Evolutionary conservation across 2,329 filamentous ascomycete genomes (phyloP).

Genomic region (Colletotrichum sp.): DNA sequence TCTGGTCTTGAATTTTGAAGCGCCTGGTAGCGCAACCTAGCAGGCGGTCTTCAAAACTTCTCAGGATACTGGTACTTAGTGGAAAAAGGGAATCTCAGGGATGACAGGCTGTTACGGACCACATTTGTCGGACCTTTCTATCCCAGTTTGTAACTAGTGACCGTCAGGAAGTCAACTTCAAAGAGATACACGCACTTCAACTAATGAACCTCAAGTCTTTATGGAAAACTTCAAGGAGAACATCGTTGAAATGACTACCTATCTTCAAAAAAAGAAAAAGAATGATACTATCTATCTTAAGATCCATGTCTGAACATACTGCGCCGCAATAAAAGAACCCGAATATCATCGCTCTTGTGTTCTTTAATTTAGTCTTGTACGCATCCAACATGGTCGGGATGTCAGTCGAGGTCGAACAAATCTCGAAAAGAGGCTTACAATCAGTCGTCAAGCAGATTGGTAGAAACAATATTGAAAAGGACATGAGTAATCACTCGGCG

Average conservation of each 20-base stretch:
- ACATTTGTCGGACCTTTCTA: neutral
- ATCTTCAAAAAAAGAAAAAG: neutral
- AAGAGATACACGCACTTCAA: neutral
- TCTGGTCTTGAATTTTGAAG: neutral
- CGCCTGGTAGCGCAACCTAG: neutral
- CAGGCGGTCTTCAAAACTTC: neutral
- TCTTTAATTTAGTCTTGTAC: neutral
- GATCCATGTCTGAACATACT: neutral
- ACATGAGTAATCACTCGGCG: neutral
- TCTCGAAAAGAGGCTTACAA: neutral
- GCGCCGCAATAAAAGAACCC: neutral
- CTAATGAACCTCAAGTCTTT: neutral
- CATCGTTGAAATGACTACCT: neutral
- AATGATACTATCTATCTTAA: neutral
- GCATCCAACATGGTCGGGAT: neutral
- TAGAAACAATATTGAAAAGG: neutral
- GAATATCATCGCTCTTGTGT: neutral
- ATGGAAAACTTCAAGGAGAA: neutral
- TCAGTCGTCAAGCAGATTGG: neutral
- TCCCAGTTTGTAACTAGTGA: neutral
- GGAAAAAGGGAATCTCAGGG: no score
- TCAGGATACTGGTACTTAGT: neutral
- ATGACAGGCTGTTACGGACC: neutral
- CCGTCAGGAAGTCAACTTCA: neutral
- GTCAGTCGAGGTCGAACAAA: neutral